Conservation (phyloP, 2,329 filamentous ascomycete genomes). For the Arthrinium phaeospermum region DNA sequence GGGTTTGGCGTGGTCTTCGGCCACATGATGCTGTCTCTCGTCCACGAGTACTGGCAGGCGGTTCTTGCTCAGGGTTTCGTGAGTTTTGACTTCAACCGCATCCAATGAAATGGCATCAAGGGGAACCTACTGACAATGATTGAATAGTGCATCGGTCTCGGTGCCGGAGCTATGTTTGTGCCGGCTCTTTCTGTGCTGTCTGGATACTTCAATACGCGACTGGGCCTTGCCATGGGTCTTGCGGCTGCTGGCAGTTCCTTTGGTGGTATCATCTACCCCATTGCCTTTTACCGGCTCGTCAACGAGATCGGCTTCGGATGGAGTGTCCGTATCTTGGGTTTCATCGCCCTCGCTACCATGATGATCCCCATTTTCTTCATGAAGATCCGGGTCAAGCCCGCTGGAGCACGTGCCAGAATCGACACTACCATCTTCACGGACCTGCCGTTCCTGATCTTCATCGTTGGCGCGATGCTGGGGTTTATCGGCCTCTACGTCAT, state of each 20-base stretch:
- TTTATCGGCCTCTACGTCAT: slow-evolving; percentile 51
- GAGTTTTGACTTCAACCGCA: slow-evolving; percentile 16
- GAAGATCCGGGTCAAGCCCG: slow-evolving; percentile 43
- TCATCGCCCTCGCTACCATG: slow-evolving; percentile 41
- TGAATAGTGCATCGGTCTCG: slow-evolving; percentile 32
- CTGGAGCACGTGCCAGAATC: slow-evolving; percentile 44
- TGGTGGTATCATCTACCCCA: slow-evolving; percentile 61
- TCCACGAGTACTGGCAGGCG: slow-evolving; percentile 47
- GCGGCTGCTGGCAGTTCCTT: slow-evolving; percentile 54
- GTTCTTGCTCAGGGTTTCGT: slow-evolving; percentile 45
- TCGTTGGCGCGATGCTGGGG: slow-evolving; percentile 37
- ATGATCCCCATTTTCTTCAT: slow-evolving; percentile 39
- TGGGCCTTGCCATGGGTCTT: slow-evolving; percentile 55
- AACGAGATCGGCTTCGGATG: slow-evolving; percentile 49
- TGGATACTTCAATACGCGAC: slow-evolving; percentile 53
- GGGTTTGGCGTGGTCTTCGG: slow-evolving; percentile 49
- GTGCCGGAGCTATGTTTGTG: slow-evolving; percentile 43
- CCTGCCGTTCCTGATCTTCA: slow-evolving; percentile 41
- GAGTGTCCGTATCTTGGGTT: slow-evolving; percentile 45
- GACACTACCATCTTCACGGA: slow-evolving; percentile 49
- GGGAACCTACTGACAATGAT: slow-evolving; percentile 35
- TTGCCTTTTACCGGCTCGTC: slow-evolving; percentile 60
- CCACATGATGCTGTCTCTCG: slow-evolving; percentile 65
- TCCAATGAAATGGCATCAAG: slow-evolving; percentile 46
- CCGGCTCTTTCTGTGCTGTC: slow-evolving; percentile 39